Percentiles rank a stretch among this genome's conserved stretches.
Conservation (phyloP, 1,284 basidiomycete species). For the Afroboletus lepidellus region DNA sequence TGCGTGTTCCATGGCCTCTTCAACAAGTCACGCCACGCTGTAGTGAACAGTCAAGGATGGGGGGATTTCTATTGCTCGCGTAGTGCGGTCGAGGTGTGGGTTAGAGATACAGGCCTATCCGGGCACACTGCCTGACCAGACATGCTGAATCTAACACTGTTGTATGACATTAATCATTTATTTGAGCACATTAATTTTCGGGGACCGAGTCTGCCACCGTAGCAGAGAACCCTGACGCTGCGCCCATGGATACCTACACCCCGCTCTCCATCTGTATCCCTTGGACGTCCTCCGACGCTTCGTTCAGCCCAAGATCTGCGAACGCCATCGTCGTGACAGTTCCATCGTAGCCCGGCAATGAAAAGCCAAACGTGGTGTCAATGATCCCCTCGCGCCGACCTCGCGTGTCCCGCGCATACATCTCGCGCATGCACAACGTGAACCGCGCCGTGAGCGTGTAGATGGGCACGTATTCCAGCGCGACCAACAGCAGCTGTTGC, state of each 20-base stretch:
- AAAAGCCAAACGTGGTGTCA: slow-evolving; percentile 13
- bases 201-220: too few species aligned
- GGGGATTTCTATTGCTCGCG: slow-evolving; percentile 56
- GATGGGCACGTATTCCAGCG: too few species aligned
- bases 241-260: neutral
- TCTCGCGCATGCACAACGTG: slow-evolving; percentile 1
- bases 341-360: neutral
- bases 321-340: neutral
- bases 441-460: too few species aligned
- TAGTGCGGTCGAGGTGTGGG: slow-evolving; percentile 59
- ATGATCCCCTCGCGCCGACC: neutral
- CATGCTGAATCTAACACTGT: neutral
- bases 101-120: slow-evolving; percentile 18
- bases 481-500: too few species aligned
- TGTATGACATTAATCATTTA: neutral
- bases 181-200: too few species aligned
- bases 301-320: neutral
- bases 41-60: slow-evolving; percentile 52
- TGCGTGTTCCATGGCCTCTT: slow-evolving; percentile 48
- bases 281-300: neutral
- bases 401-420: neutral
- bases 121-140: neutral
- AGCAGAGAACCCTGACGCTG: too few species aligned
- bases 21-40: slow-evolving; percentile 41
- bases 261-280: neutral